Evolutionary conservation across 2,329 filamentous ascomycete genomes (phyloP), one percentile per base, ranked within the genome.

Genomic region (Pestalotiopsis sp.): DNA sequence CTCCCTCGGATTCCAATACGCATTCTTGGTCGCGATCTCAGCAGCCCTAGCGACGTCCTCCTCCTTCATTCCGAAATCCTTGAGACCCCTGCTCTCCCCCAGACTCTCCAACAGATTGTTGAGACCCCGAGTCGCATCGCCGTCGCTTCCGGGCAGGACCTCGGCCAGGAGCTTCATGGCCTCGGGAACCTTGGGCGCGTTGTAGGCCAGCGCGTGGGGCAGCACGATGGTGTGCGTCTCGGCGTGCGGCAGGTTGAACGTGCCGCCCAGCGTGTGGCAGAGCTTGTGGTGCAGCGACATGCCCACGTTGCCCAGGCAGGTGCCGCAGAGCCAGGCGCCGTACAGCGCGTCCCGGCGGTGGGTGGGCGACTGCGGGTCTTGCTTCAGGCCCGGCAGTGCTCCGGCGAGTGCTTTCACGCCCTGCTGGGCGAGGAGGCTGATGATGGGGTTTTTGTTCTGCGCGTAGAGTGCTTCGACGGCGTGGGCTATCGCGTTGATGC

Each of bases 271-370:
- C 0, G 86, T 87, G 73, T 91, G 89, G 78, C 88, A 91, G 1
- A 92, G 83, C 75, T 91, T 92, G 77, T 91, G 89, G 73, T 91
- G 89, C 14, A 91, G 82, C 2, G 87, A 84, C 87, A 91, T 91
- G 65, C 84, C 84, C 2, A 88, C 86, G 68, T 80, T 85, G 5
- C 88, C 88, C 1, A 91, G 81, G 71, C 86, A 89, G 26, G 81
- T 84, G 39, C 88, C 88, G 71, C 88, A 91, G 1, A 91, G 84
- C 87, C 88, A 91, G 48, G 89, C 88, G 24, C 88, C 89, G 72
- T 90, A 90, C 1, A 87, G 82, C 14, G 88, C 88, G 2, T 76
- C 76, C 3, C 81, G 83, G 2, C 88, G 83, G 2, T 87, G 86
- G 4, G 80, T 75, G 44, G 74, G 69, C 6, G 81, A 82, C 2